Base-by-base conservation (phyloP, 257 asterid species). In the Ilex asprella region DNA sequence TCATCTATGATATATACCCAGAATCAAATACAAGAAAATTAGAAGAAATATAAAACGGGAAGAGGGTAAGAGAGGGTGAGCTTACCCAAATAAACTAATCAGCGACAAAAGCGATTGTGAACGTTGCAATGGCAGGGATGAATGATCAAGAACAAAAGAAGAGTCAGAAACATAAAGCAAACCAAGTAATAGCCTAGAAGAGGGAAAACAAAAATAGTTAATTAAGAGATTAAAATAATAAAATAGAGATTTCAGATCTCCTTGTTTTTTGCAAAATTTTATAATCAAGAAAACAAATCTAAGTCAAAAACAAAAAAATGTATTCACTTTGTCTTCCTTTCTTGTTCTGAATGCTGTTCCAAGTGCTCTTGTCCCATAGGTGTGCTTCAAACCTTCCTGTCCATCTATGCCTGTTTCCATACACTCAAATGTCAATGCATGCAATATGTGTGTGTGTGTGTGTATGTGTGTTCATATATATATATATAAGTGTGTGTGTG, bases 351-450 rank as follows among this genome's bases (percentile, higher is more conserved):
- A 79, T 68, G 79, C 54, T 66, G 75, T 91, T 91, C 96, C 97
- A 88, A 12, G 80, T 73, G 61, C 72, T 78, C 66, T 86, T 91
- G 80, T 91, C 98, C 98, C 98, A 91, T 4, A 91, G 79, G 56
- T 91, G 98, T 31, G 98, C 96, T 58, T 91, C 98, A 65, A 61
- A 91, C 30, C 95, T 75, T 60, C 96, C 95, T 10, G 95, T 88
- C 88, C 95, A 88, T 50, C 98, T 76, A 64, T 91, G 98, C 85
- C 98, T 91, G 75, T 60, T 54, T n/a, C 43, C 59, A 52, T 13
- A 27, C 30, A 60, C 63, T 31, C 55, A 13, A 70, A 65, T 63
- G 61, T 66, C 89, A 80, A 35, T 85, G 95, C 94, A 82, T 85
- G 93, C 88, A 81, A 69, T 27, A 41, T 60, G 41, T 16, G 5